Evolutionary conservation across 2,329 filamentous ascomycete genomes (phyloP).

Genomic region (Colletotrichum plurivorum): DNA sequence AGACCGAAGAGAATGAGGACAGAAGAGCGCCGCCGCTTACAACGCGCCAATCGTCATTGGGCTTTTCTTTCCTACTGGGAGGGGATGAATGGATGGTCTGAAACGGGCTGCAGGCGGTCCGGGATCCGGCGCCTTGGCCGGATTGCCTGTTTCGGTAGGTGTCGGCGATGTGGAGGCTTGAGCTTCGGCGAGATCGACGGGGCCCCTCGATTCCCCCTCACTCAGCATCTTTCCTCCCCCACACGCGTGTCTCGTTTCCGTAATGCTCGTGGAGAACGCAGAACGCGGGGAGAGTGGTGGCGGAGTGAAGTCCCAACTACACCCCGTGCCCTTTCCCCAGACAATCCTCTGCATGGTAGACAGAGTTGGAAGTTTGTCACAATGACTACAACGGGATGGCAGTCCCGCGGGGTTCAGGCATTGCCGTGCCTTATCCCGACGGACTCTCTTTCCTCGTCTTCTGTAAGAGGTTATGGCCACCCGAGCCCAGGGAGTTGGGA

Average conservation of each 20-base stretch:
- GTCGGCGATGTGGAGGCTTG: slow-evolving; percentile 5
- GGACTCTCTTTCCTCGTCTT: not conserved
- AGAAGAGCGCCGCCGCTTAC: slow-evolving; percentile 29
- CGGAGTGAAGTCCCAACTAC: not conserved
- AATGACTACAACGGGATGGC: not conserved
- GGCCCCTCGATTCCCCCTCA: slow-evolving; percentile 11
- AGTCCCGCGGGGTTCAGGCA: not conserved
- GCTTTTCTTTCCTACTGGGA: too few relatives aligned
- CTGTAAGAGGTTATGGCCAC: not conserved
- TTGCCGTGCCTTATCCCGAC: too few relatives aligned
- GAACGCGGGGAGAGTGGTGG: slow-evolving; percentile 22
- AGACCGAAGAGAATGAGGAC: not conserved
- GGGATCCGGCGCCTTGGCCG: not conserved
- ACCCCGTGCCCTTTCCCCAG: slow-evolving; percentile 3
- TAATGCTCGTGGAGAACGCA: not conserved
- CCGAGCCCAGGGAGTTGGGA: not conserved
- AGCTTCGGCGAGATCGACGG: not conserved
- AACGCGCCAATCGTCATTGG: slow-evolving; percentile 24
- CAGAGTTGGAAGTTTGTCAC: not conserved
- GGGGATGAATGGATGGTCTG: not conserved
- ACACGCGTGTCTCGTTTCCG: not conserved
- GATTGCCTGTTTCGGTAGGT: slow-evolving; percentile 21
- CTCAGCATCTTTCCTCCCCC: not conserved
- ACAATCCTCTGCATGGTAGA: slow-evolving; percentile 1
- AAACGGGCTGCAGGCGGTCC: not conserved